phyloP scores from a whole-genome alignment of 1,284 basidiomycete species.

The Vanrija sp. region DNA sequence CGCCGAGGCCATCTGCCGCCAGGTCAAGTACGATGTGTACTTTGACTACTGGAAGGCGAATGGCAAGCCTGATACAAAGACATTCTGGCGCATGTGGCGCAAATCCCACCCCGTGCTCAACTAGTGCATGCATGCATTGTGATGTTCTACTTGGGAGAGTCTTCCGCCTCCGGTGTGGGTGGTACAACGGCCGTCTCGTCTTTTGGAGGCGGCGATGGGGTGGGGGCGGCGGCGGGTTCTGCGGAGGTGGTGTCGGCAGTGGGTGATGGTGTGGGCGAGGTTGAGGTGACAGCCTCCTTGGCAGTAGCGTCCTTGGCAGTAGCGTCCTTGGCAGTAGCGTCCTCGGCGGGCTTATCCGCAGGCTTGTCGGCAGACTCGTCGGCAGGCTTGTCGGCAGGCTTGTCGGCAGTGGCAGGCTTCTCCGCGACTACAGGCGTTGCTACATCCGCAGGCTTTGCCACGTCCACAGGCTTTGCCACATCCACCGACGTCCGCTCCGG shows the following conservation, averaged over 20 bases:
- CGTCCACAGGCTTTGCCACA: background rate
- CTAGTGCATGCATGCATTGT: background rate
- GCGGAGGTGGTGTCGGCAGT: too few species aligned
- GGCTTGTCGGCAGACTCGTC: slow-evolving; percentile 3
- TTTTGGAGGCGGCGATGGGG: background rate
- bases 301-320: too few species aligned
- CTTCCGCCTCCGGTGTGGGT: background rate
- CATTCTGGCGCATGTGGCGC: slow-evolving; percentile 8
- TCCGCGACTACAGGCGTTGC: background rate
- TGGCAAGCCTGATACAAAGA: slow-evolving; percentile 6
- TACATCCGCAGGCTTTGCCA: background rate
- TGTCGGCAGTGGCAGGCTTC: background rate
- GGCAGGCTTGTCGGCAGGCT: background rate
- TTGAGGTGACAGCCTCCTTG: too few species aligned
- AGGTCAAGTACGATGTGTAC: slow-evolving; percentile 19
- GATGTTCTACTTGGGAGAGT: background rate
- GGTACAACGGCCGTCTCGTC: background rate
- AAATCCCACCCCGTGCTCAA: background rate
- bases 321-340: too few species aligned
- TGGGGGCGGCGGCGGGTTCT: background rate
- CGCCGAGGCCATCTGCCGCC: slow-evolving; percentile 18
- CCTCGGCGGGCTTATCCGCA: background rate
- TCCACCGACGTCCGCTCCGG: background rate
- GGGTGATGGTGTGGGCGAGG: too few species aligned
- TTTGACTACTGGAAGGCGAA: slow-evolving; percentile 15